Base-by-base conservation (phyloP, 2,329 filamentous ascomycete species). In the Cryoendolithus antarcticus region DNA sequence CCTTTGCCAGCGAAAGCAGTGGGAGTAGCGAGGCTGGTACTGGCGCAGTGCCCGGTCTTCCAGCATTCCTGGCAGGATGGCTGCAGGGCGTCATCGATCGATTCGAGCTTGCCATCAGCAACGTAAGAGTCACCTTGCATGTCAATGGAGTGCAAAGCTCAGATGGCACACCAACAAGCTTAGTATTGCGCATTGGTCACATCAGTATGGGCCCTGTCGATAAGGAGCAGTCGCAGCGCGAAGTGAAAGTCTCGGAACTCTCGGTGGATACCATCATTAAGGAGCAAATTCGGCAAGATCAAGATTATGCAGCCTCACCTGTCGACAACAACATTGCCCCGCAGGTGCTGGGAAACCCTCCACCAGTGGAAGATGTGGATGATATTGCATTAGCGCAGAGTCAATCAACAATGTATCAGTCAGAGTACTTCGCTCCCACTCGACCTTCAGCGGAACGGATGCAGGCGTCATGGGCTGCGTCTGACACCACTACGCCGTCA, bases 81-180 rank as follows among this genome's bases (percentile, higher is more conserved):
- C 60, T 89, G 4, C 78, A 86, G 48, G 81, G 82, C 24, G 75
- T 88, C 35, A 64, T 81, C 19, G 82, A 91, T 58, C 72, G 82
- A 34, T 67, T 80, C 40, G 74, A 82, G 53, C 62, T 89, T 19
- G 68, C 66, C 36, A 75, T 89, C 42, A 72, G 70, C 37, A 70
- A 75, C 19, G 71, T 89, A 40, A 71, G 69, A 8, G 70, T 86
- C 45, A 74, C 78, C 3, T 69, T 84, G 35, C 33, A 40, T 4
- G 28, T 24, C 3, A 28, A 24, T 24, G 6, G 34, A 11, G 19
- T 34, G 12, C 39, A 32, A 34, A 35, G 32, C 9, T 13, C 30
- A 19, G 38, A 37, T 5, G 12, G 31, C 5, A 12, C 7, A 9
- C 34, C 38, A 15, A 24, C 19, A 8, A 36, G 32, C 21, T n/a